A percentile compares a stretch with the other conserved stretches of the same genome.
Conservation (phyloP, 2,329 filamentous ascomycete genomes). For the Aspergillus flavus region DNA sequence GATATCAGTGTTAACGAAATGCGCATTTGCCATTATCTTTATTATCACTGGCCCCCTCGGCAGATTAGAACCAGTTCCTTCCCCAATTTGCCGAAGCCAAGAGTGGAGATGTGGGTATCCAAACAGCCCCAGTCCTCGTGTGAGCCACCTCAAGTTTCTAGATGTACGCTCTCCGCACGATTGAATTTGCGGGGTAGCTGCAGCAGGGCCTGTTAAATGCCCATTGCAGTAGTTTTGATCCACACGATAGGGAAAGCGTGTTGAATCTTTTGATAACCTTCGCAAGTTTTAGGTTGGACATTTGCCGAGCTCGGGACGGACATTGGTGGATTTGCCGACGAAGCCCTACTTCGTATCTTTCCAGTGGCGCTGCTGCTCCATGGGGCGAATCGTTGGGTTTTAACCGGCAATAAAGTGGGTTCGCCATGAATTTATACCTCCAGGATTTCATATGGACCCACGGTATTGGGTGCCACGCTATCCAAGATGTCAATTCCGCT, state of each 20-base stretch:
- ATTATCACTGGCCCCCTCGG: conserved; percentile 5
- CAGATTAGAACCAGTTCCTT: conserved; percentile 4
- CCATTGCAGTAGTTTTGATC: neutral
- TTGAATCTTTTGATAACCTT: conserved; percentile 1
- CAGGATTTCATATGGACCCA: neutral
- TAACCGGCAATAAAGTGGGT: neutral
- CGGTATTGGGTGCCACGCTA: neutral
- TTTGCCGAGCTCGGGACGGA: conserved; percentile 13
- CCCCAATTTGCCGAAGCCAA: neutral
- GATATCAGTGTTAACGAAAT: neutral
- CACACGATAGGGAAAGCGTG: neutral
- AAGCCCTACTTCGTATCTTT: neutral
- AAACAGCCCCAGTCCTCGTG: neutral
- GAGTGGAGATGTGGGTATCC: conserved; percentile 10
- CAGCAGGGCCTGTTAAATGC: neutral
- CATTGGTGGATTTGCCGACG: conserved; percentile 18
- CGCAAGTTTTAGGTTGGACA: conserved; percentile 2
- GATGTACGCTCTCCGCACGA: conserved; percentile 19
- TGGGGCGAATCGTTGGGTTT: neutral
- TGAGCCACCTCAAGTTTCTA: conserved; percentile 2
- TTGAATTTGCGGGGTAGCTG: conserved; percentile 25
- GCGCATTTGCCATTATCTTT: neutral
- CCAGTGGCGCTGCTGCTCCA: neutral
- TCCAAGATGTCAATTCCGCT: neutral
- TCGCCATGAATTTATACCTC: neutral